Evolutionary conservation across 306 rosid genomes (phyloP).

Genomic region (Rubus parviflorus): DNA sequence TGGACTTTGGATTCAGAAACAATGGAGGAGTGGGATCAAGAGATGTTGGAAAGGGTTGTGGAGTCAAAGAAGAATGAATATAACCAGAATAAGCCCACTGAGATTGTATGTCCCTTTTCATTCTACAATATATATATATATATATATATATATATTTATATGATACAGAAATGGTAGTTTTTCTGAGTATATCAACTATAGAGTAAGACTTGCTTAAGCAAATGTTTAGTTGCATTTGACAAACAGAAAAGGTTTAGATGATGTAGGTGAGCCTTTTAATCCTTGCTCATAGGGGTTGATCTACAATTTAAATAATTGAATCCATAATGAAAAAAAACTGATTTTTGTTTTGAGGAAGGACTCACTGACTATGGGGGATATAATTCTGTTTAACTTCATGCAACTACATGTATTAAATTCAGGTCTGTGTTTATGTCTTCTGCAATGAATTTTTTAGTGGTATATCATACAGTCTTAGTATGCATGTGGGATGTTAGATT

Average conservation of each 20-base stretch:
- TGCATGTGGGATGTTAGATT: background rate
- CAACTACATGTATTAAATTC: background rate
- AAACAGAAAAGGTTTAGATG: background rate
- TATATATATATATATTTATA: background rate
- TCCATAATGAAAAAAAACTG: background rate
- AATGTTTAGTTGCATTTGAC: background rate
- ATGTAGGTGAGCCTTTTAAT: background rate
- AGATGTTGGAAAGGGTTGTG: constrained; percentile 86
- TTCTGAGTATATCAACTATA: background rate
- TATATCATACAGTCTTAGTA: background rate
- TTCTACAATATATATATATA: background rate
- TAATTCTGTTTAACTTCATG: background rate
- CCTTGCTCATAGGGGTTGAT: background rate
- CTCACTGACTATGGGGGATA: background rate
- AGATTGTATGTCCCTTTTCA: constrained; percentile 58
- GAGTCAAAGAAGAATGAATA: constrained; percentile 82
- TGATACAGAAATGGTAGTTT: background rate
- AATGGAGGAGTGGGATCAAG: constrained; percentile 99
- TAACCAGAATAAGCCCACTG: constrained; percentile 94
- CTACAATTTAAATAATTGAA: background rate
- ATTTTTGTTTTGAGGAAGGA: background rate
- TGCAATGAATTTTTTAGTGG: background rate
- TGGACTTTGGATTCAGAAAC: constrained; percentile 46
- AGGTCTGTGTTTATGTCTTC: background rate
- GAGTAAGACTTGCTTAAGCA: background rate